Evolutionary conservation across 2,329 filamentous ascomycete species (phyloP).

Genomic region (Tricladium varicosporioides): DNA sequence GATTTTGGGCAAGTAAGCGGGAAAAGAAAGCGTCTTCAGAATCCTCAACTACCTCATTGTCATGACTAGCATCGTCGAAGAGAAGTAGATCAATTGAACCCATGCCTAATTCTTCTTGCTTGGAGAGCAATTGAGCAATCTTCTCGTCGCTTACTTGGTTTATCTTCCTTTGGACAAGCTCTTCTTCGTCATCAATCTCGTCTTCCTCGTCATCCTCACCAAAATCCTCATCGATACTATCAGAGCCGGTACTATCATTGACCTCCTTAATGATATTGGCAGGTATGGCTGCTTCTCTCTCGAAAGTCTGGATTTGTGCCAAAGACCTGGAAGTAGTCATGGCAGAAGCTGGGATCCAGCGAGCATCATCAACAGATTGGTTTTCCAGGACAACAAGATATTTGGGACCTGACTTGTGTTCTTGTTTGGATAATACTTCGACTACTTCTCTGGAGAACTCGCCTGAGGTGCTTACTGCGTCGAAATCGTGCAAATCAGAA

Average conservation of each 20-base stretch:
- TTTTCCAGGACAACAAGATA: constrained; percentile 51
- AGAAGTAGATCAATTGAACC: constrained; percentile 57
- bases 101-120: constrained; percentile 63
- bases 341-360: constrained; percentile 43
- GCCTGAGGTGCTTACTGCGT: constrained; percentile 49
- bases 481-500: constrained; percentile 45
- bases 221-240: constrained; percentile 34
- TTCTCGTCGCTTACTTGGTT: constrained; percentile 59
- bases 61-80: constrained; percentile 43
- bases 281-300: constrained; percentile 33
- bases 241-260: constrained; percentile 20
- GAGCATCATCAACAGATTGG: constrained; percentile 44
- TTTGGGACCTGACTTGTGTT: constrained; percentile 43
- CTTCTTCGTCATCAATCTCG: constrained; percentile 33
- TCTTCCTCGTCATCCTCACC: constrained; percentile 39
- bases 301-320: constrained; percentile 34
- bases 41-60: constrained; percentile 31
- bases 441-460: constrained; percentile 42
- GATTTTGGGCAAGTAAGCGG: constrained; percentile 4
- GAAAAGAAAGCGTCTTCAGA: constrained; percentile 9
- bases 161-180: constrained; percentile 34
- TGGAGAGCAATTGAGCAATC: constrained; percentile 58
- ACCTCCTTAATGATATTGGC: constrained; percentile 25
- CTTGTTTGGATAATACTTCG: constrained; percentile 44
- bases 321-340: constrained; percentile 33